Evolutionary conservation across 768 basidiomycete species (phyloP), one percentile per base, ranked within the genome.

Genomic region (Tylopilus rubrobrunneus): DNA sequence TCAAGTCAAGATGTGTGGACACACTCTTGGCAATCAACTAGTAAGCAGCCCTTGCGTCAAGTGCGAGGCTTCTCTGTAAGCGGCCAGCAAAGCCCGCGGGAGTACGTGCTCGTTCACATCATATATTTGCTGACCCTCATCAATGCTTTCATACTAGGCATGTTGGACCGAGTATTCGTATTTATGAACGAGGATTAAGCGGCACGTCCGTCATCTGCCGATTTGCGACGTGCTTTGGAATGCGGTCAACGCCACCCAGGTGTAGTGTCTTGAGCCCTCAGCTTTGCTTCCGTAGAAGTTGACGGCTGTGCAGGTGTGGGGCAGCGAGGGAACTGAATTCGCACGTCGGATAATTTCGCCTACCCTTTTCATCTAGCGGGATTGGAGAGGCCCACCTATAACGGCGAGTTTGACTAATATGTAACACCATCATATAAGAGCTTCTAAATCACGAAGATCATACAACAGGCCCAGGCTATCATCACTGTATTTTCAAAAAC

Each of bases 1-100:
- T 51, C 56, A 28, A 46, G 52, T 49, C 43, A 45, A 58, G 51
- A 52, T 53, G 53, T 55, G 52, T 56, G 68, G 66, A 36, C 34
- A 49, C 51, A 43, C 51, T 42, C 44, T n/a, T n/a, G n/a, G n/a
- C 6, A 58, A 49, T 56, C 64, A 37, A 50, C 19, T 19, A 19
- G 19, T 40, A 44, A 46, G 6, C 40, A 43, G 31, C 41, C 59
- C 60, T 58, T 57, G 52, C 52, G 44, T 23, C 42, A 51, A 46
- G 50, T 50, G 62, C 50, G 55, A 70, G 66, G 64, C 56, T 48
- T 44, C 48, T 34, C 36, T 29, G 27, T 28, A 53, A 57, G 54
- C 59, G 56, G 50, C 34, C 37, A 54, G 42, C 49, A 21, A 50
- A 57, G 41, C 57, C 67, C 66, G 64, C 54, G 56, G 61, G 46